phyloP scores from a whole-genome alignment of 1,284 basidiomycete genomes.

The Wallemia hederae region DNA sequence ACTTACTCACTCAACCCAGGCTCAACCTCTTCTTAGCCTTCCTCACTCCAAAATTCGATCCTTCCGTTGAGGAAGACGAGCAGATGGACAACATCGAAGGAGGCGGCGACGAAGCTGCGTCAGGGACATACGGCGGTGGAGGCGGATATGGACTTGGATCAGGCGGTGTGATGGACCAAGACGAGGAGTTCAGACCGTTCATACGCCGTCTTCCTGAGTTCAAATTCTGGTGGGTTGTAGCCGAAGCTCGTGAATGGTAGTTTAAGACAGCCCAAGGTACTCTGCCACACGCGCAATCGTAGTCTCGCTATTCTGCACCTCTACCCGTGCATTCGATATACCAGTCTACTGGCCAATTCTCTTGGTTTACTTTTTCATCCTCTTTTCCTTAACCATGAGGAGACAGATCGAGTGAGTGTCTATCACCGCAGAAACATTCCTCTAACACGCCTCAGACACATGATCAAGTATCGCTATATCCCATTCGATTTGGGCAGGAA shows the following conservation, averaged over 20 bases:
- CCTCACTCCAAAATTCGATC: constrained; percentile 82
- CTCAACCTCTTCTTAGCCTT: constrained; percentile 45
- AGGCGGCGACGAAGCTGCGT: constrained; percentile 27
- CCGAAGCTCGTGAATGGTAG: not conserved
- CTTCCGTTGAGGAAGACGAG: constrained; percentile 70
- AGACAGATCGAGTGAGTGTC: constrained; percentile 59
- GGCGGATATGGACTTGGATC: constrained; percentile 13
- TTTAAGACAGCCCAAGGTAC: constrained; percentile 26
- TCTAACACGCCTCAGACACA: constrained; percentile 33
- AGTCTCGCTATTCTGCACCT: constrained; percentile 52
- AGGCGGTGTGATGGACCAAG: constrained; percentile 20
- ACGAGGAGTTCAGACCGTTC: constrained; percentile 88
- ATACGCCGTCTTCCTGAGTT: constrained; percentile 83
- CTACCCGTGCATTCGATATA: constrained; percentile 50
- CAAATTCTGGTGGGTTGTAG: constrained; percentile 56
- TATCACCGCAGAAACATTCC: too few relatives aligned
- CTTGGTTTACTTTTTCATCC: constrained; percentile 64
- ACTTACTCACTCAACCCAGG: constrained; percentile 11
- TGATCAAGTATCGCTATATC: constrained; percentile 93
- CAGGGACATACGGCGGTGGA: constrained; percentile 7
- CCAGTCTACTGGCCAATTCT: constrained; percentile 97
- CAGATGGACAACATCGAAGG: constrained; percentile 85
- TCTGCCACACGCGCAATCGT: constrained; percentile 66
- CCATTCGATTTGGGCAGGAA: constrained; percentile 78
- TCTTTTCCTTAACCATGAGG: constrained; percentile 70